phyloP scores from a whole-genome alignment of 2,329 filamentous ascomycete genomes.

The Fonsecaea nubica region DNA sequence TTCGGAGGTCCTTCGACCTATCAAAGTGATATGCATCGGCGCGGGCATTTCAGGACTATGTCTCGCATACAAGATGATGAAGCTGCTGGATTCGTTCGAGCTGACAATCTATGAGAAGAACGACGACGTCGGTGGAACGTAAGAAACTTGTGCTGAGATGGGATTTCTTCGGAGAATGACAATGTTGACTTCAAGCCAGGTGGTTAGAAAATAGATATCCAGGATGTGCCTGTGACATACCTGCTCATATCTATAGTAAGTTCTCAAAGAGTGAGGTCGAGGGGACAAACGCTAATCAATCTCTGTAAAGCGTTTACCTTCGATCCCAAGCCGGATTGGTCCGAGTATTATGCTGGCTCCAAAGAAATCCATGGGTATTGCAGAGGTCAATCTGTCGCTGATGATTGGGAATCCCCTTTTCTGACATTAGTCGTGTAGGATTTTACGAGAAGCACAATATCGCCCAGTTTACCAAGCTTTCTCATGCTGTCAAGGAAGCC shows the following conservation, averaged over 20 bases:
- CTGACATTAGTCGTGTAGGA: neutral
- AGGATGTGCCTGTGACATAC: slow-evolving; percentile 29
- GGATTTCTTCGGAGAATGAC: too few relatives aligned
- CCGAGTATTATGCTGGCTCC: slow-evolving; percentile 36
- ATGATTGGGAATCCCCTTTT: too few relatives aligned
- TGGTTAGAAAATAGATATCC: slow-evolving; percentile 50
- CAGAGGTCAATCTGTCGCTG: neutral
- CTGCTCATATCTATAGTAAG: slow-evolving; percentile 12
- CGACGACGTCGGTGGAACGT: slow-evolving; percentile 49
- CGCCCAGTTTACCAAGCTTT: neutral
- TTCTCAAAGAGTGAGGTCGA: neutral
- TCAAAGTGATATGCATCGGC: slow-evolving; percentile 34
- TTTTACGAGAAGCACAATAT: slow-evolving; percentile 3
- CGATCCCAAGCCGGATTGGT: slow-evolving; percentile 39
- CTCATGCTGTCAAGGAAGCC: neutral
- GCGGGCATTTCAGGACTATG: slow-evolving; percentile 27
- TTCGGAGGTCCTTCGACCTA: slow-evolving; percentile 1
- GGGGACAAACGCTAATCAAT: neutral
- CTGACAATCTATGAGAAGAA: slow-evolving; percentile 53
- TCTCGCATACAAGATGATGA: slow-evolving; percentile 28
- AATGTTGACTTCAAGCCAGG: neutral
- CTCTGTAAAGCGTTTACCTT: slow-evolving; percentile 27
- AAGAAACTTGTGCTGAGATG: slow-evolving; percentile 24
- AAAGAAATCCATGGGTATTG: slow-evolving; percentile 43
- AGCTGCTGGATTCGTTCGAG: slow-evolving; percentile 42